Conservation (phyloP, 257 asterid genomes). For the Solanum lignicaule region DNA sequence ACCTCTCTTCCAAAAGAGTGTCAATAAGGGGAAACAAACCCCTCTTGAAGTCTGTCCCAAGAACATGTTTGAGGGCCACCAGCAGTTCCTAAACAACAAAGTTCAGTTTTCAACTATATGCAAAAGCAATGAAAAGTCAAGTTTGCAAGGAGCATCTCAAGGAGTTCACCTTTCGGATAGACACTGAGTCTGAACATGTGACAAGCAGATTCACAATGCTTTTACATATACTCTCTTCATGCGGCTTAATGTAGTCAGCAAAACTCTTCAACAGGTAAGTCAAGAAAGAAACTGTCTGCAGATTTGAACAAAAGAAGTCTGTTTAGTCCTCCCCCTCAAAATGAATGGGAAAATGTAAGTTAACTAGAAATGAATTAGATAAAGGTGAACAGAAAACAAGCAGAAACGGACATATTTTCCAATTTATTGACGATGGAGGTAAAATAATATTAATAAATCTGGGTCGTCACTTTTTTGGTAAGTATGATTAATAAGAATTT, state of each 20-base stretch:
- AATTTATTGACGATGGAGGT: not conserved
- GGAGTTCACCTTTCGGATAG: constrained; percentile 69
- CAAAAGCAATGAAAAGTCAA: constrained; percentile 6
- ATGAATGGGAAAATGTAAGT: not conserved
- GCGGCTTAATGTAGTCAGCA: constrained; percentile 87
- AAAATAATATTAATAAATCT: not conserved
- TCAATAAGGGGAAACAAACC: constrained; percentile 96
- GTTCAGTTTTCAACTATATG: constrained; percentile 8
- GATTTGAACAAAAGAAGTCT: not conserved
- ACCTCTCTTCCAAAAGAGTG: constrained; percentile 97
- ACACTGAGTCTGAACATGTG: constrained; percentile 96
- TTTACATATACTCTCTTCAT: constrained; percentile 95
- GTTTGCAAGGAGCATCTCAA: constrained; percentile 9
- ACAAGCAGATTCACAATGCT: constrained; percentile 97
- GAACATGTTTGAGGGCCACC: constrained; percentile 98
- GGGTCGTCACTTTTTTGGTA: not conserved
- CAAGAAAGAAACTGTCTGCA: constrained; percentile 96
- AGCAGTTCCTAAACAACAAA: constrained; percentile 64
- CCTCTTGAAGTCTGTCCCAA: constrained; percentile 94
- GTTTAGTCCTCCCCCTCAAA: not conserved
- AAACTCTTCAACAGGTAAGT: constrained; percentile 94
- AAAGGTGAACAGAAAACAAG: not conserved
- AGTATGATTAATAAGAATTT: not conserved
- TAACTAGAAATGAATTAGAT: not conserved
- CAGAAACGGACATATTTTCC: not conserved